Conservation (phyloP, 2,329 filamentous ascomycete genomes). For the Ustulina deusta region DNA sequence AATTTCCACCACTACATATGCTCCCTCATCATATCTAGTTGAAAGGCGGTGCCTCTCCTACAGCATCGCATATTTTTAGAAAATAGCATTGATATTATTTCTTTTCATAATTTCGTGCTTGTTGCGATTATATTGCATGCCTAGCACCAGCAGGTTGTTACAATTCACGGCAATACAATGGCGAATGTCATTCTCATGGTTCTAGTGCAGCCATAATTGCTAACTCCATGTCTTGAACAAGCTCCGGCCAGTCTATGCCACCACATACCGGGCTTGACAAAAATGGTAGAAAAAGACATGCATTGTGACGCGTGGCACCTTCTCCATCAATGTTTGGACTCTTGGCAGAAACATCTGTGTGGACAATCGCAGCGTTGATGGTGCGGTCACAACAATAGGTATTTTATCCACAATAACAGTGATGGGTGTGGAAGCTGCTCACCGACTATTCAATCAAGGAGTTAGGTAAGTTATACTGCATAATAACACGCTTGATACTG, state of each 20-base stretch:
- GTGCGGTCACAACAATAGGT: neutral
- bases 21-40: neutral
- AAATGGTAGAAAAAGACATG: neutral
- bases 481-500: no score
- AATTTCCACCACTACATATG: neutral
- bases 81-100: no score
- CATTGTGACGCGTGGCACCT: conserved; percentile 6
- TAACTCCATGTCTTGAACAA: neutral
- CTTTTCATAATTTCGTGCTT: neutral
- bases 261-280: neutral
- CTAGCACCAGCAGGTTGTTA: neutral
- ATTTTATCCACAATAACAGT: neutral
- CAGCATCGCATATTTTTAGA: no score
- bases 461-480: neutral
- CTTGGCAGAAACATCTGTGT: neutral
- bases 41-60: neutral
- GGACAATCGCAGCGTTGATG: neutral
- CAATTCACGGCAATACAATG: neutral
- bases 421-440: neutral
- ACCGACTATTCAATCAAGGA: neutral
- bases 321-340: neutral
- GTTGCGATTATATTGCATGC: neutral
- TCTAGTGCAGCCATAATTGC: neutral
- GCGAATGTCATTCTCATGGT: neutral
- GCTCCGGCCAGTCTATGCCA: neutral